Base-by-base conservation (phyloP, 306 rosid species). In the Cucumis cinereus region DNA sequence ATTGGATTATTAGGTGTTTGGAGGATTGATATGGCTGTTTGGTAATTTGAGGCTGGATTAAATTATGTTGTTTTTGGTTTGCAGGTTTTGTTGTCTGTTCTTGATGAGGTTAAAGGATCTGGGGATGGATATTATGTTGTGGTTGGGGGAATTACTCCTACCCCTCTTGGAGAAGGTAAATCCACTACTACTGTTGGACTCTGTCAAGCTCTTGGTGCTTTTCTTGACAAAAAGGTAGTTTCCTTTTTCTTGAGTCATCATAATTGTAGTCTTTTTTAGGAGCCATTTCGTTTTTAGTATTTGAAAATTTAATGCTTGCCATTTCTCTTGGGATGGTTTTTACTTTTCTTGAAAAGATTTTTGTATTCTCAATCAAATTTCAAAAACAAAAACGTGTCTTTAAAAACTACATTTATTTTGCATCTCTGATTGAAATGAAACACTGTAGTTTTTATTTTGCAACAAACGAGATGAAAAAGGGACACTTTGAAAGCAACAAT, bases 161-260 rank as follows among this genome's bases (percentile, higher is more conserved):
- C 99, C 4, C 95, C 99, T 76, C 99, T 92, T 14, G 97, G 96
- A 77, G 99, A 94, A 89, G 99, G 97, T 62, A 94, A 94, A 84
- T 94, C 99, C 79, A 94, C 99, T 24, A 92, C 99, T n/a, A 90
- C 96, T 43, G 96, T 94, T 61, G 99, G 99, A 28, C 97, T 94
- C 55, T 94, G 99, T 80, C 99, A 94, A 90, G 99, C 99, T 82
- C 82, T 94, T 77, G 99, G 99, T 75, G 95, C 99, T 85, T 94
- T 86, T 82, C 99, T 92, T 80, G 88, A 94, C 75, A 94, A 89
- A 79, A 94, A 92, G 96, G 98, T 94, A 53, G 36, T 52, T 1
- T 20, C 24, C 24, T 23, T 64, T 45, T 26, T 43, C n/a, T 22
- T 45, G 35, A 40, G 53, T 67, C 22, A 6, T 20, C 26, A 64